Evolutionary conservation across 2,329 filamentous ascomycete species (phyloP), one percentile per base, ranked within the genome.

Genomic region (Clonostachys sp.): DNA sequence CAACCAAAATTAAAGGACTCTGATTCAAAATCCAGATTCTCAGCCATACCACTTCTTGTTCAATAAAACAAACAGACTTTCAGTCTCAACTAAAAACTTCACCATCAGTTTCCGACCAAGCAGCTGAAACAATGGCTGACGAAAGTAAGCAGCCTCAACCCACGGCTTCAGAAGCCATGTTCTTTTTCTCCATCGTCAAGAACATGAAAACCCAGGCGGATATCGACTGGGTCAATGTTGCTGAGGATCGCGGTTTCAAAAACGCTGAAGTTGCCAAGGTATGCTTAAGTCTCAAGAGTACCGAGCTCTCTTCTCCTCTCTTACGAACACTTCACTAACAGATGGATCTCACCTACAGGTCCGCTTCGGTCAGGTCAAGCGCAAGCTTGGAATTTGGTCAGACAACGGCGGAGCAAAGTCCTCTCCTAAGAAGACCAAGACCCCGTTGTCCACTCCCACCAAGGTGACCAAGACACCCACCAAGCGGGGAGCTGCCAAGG

Each of bases 341-440:
- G 39, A 12, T 36, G 33, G 14, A 6, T 35, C 38, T 38, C 18
- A 9, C 5, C 1, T 34, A 38, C 48, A 73, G 65, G 66, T 70
- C 38, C 72, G 76, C 42, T 80, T 72, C 48, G 66, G 71, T 5
- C 74, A 79, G 50, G 69, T 79, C 50, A 77, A 72, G 58, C 62
- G 64, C 42, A 75, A 76, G 59, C 61, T 73, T 1, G 67, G 68
- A 4, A 62, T 74, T 39, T 56, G 55, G 36, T n/a, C 36, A 36
- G 58, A 57, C 49, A 61, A 64, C 6, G 42, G 46, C 6, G 50
- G 52, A 2, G 46, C 50, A 13, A 39, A 50, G 4, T 12, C 39
- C 38, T 54, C 52, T 6, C 38, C 34, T 51, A 65, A 61, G 51
- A 64, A 59, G 50, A 45, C 34, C 36, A 16, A 46, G 8, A 35